A percentile compares a stretch with the other conserved stretches of the same genome.
phyloP scores from a whole-genome alignment of 1,284 basidiomycete genomes.

The Cryptococcus sp. region DNA sequence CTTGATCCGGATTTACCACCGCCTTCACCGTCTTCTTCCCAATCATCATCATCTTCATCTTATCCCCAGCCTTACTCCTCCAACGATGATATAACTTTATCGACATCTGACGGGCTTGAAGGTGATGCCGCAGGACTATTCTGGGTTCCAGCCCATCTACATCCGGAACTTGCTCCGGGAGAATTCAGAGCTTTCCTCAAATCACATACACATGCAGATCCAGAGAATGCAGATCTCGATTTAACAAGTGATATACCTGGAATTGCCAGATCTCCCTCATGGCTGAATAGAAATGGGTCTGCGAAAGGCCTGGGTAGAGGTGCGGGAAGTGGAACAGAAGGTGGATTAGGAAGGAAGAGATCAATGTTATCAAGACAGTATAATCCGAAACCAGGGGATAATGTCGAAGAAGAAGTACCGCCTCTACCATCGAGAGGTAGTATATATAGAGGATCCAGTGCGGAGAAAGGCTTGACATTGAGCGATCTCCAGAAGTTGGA shows the following conservation, averaged over 20 bases:
- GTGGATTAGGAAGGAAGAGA: constrained; percentile 65
- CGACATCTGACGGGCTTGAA: constrained; percentile 34
- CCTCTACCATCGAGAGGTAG: constrained; percentile 60
- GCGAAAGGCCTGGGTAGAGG: constrained; percentile 18
- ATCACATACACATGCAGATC: constrained; percentile 69
- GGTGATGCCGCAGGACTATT: constrained; percentile 57
- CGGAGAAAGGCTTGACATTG: constrained; percentile 73
- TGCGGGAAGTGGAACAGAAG: constrained; percentile 26
- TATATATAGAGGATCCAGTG: constrained; percentile 52
- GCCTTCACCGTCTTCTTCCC: constrained; percentile 32
- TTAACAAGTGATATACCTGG: constrained; percentile 30
- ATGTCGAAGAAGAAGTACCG: constrained; percentile 60
- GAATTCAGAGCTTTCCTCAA: constrained; percentile 94
- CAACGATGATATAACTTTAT: constrained; percentile 42
- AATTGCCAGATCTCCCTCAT: constrained; percentile 29
- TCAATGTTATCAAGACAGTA: constrained; percentile 90
- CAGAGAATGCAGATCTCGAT: constrained; percentile 50
- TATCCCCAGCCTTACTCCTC: constrained; percentile 26
- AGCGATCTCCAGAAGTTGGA: constrained; percentile 89
- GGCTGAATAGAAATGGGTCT: constrained; percentile 39
- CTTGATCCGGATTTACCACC: constrained; percentile 81
- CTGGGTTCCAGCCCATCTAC: constrained; percentile 94
- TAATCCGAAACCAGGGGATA: constrained; percentile 68
- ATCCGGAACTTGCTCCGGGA: constrained; percentile 93
- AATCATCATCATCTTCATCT: constrained; percentile 11